Conservation (phyloP, 441 rosid species). For the Bruguiera hainesii region DNA sequence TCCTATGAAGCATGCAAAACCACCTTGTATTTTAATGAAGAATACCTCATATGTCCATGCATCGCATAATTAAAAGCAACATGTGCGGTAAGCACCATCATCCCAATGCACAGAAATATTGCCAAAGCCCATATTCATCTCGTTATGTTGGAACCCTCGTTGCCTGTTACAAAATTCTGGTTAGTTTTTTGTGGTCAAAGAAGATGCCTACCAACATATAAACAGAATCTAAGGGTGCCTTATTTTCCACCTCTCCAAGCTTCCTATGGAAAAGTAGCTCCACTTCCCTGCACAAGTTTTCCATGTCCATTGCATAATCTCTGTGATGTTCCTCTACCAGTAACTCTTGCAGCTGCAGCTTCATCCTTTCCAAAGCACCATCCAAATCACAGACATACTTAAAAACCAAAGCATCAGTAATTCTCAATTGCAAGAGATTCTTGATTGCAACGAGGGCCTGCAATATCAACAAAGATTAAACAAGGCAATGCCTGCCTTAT, state of each 20-base stretch:
- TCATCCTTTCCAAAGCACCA: constrained; percentile 59
- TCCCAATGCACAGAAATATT: not conserved
- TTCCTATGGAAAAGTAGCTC: constrained; percentile 52
- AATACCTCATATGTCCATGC: too few species aligned
- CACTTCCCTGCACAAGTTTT: constrained; percentile 67
- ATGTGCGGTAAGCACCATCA: not conserved
- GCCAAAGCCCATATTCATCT: not conserved
- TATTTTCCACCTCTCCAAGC: constrained; percentile 42
- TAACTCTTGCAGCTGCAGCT: constrained; percentile 51
- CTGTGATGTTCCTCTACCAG: constrained; percentile 51
- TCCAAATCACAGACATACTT: constrained; percentile 70
- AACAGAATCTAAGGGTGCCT: constrained; percentile 8
- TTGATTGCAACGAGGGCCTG: constrained; percentile 78
- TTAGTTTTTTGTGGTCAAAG: constrained; percentile 1
- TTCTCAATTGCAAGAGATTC: constrained; percentile 61
- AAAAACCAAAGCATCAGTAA: constrained; percentile 51
- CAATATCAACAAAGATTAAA: constrained; percentile 6
- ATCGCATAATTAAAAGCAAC: not conserved
- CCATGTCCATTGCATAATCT: constrained; percentile 66
- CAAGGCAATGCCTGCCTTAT: constrained; percentile 4
- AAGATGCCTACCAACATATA: constrained; percentile 11
- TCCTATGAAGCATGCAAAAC: not conserved
- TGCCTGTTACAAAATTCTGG: constrained; percentile 24
- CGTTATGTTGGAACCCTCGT: constrained; percentile 28
- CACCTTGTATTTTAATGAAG: not conserved